Base-by-base conservation (phyloP, 495 filamentous ascomycete genomes). In the Xylaria curta region DNA sequence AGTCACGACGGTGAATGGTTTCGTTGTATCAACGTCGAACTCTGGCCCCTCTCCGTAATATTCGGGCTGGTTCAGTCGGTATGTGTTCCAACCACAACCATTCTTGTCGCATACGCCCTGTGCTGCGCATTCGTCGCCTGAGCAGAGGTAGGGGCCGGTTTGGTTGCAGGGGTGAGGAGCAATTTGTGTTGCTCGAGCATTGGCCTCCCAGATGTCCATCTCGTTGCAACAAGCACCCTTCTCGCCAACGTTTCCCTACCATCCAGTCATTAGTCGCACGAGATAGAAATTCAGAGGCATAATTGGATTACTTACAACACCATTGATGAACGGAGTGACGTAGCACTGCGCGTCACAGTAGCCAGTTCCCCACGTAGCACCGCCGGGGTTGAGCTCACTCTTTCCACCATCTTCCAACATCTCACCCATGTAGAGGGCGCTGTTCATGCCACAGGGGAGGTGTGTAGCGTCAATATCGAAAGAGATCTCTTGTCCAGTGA, bases 331-430 rank as follows among this genome's bases (percentile, higher is more conserved):
- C 15, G 87, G 80, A 24, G 78, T 77, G 21, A 82, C 79, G 49
- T 82, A 85, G 78, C 91, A 92, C 74, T 92, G 90, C 8, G 89
- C 86, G 75, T 92, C 90, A 76, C 91, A 93, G 82, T 93, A 92
- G 0, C 90, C 90, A 0, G 89, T 89, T 17, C 90, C 90, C 79
- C 91, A 92, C 17, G 82, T 77, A 15, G 90, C 89, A 38, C 90
- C 90, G 4, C 87, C 89, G 33, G 86, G 82, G 80, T 91, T 92
- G 42, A 87, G 76, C 17, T 80, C 76, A 75, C 81, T 84, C 71
- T 85, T 78, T 33, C 89, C 88, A 61, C 90, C 89, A 38, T 86
- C 82, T 3, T 74, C 72, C 33, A 82, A 74, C 89, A 93, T 92
- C 78, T 91, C 88, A 33, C 87, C 86, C 42, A 92, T 82, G 78